These are phyloP conservation scores for Pulchroboletus neoregius DNA, from an alignment of 1,284 basidiomycete species.

Conservation along the genomic window DNA sequence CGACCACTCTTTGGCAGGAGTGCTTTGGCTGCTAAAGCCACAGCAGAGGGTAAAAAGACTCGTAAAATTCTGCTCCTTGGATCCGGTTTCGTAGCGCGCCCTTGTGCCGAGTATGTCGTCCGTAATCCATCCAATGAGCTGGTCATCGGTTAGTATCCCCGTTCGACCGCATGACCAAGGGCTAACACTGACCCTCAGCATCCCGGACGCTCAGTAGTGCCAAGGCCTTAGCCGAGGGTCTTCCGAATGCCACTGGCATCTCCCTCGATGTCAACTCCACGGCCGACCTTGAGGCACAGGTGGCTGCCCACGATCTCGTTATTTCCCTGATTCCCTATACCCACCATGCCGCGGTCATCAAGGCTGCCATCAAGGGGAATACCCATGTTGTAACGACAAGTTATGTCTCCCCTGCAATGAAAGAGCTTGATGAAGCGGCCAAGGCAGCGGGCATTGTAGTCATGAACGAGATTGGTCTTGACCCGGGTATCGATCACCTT, in stretches of 20 bases:
- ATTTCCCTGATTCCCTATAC: conserved; percentile 98
- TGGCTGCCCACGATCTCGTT: conserved; percentile 89
- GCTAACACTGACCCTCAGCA: conserved; percentile 42
- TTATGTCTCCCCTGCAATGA: conserved; percentile 90
- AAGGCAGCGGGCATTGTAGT: conserved; percentile 91
- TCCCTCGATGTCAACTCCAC: conserved; percentile 82
- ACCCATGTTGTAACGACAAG: conserved; percentile 96
- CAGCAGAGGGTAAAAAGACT: conserved; percentile 21
- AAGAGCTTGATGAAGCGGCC: conserved; percentile 79
- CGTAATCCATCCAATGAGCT: conserved; percentile 81
- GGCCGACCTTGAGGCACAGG: conserved; percentile 71
- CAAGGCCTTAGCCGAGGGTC: conserved; percentile 61
- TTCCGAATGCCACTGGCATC: conserved; percentile 69
- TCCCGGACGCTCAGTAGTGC: conserved; percentile 84
- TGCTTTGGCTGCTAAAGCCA: conserved; percentile 30
- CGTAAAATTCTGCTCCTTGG: conserved; percentile 87
- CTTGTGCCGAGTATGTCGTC: conserved; percentile 91
- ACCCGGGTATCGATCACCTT: conserved; percentile 92
- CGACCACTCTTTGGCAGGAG: conserved; percentile 64
- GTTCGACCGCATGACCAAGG: conserved; percentile 1
- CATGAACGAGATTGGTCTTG: conserved; percentile 98
- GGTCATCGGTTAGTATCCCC: conserved; percentile 60
- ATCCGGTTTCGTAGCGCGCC: conserved; percentile 92
- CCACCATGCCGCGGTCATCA: conserved; percentile 88
- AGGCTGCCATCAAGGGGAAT: conserved; percentile 93